Base-by-base conservation (phyloP, 352 stramenopile genomes). In the Phytophthora multivora region DNA sequence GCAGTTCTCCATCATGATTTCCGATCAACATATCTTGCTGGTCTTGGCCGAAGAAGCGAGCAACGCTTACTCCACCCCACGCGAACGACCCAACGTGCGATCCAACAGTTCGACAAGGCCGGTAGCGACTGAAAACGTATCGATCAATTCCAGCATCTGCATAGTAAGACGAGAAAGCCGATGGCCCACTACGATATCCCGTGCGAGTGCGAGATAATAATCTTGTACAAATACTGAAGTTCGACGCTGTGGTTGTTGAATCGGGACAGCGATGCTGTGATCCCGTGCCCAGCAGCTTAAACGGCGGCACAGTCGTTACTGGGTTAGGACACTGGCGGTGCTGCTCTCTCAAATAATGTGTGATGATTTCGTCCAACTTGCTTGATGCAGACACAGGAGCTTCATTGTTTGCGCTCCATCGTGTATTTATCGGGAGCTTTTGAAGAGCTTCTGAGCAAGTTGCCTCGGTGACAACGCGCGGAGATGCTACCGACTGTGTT, bases 321-420 rank as follows among this genome's bases (percentile, higher is more conserved):
- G 89, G 89, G 36, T 96, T 93, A 0, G 83, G 56, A 48, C 89
- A 97, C 51, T 95, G 88, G 5, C 89, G 86, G 58, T 97, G 89
- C 60, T 97, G 89, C 41, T 96, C 87, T 51, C 88, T 80, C 16
- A 96, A 67, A 51, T 94, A 96, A 60, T 95, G 83, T 2, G 79
- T 90, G 33, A 96, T 93, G 39, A 97, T 94, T 23, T 83, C 77
- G 58, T 96, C 85, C 11, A 93, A 40, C 41, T 85, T 83, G 59
- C 79, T 93, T 26, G 56, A 56, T 45, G 58, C 21, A 40, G 68
- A 40, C 23, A 48, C 40, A 2, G 39, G 5, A 11, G 31, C 46
- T 40, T 67, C 64, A 39, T 35, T 51, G 47, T 39, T 65, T 18
- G 51, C 19, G 54, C 64, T 73, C 53, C 65, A 73, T 68, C 64